These are phyloP conservation scores for Fraxinus anomala DNA, from an alignment of 257 asterid species.

Conservation along the genomic window DNA sequence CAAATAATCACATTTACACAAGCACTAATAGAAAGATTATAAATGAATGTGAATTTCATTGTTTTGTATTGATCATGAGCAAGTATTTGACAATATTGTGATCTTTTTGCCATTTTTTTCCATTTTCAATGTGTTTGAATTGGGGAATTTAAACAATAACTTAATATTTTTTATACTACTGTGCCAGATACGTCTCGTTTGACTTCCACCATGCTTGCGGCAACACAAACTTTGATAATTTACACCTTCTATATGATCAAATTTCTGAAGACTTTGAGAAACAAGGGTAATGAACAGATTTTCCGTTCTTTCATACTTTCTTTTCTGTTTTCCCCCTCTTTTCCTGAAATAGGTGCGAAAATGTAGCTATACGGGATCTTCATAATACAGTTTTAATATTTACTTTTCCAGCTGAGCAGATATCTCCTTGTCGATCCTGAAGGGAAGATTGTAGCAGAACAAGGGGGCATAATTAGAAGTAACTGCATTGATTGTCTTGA, in stretches of 20 bases:
- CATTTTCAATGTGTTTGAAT: slow-evolving; percentile 19
- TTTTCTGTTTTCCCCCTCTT: neutral
- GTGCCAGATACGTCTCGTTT: slow-evolving; percentile 77
- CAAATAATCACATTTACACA: too few relatives aligned
- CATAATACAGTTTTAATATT: slow-evolving; percentile 57
- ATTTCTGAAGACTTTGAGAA: slow-evolving; percentile 74
- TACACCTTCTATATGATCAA: slow-evolving; percentile 73
- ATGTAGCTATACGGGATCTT: slow-evolving; percentile 44
- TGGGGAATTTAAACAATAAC: slow-evolving; percentile 17
- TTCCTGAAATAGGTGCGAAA: slow-evolving; percentile 29
- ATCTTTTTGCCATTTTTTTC: slow-evolving; percentile 20
- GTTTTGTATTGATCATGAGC: neutral
- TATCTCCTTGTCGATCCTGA: slow-evolving; percentile 81
- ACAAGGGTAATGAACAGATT: slow-evolving; percentile 68
- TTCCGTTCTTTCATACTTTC: slow-evolving; percentile 2
- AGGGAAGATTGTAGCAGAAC: slow-evolving; percentile 71
- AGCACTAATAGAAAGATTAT: neutral
- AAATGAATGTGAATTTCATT: slow-evolving; percentile 10
- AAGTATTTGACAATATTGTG: slow-evolving; percentile 15
- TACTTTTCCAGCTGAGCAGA: slow-evolving; percentile 93
- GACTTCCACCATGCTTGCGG: slow-evolving; percentile 92
- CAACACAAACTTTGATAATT: slow-evolving; percentile 75
- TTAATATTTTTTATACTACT: slow-evolving; percentile 24
- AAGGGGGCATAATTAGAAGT: slow-evolving; percentile 76
- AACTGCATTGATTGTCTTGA: slow-evolving; percentile 98